Base-by-base conservation (phyloP, 257 asterid genomes). In the Ilex aquifolium region DNA sequence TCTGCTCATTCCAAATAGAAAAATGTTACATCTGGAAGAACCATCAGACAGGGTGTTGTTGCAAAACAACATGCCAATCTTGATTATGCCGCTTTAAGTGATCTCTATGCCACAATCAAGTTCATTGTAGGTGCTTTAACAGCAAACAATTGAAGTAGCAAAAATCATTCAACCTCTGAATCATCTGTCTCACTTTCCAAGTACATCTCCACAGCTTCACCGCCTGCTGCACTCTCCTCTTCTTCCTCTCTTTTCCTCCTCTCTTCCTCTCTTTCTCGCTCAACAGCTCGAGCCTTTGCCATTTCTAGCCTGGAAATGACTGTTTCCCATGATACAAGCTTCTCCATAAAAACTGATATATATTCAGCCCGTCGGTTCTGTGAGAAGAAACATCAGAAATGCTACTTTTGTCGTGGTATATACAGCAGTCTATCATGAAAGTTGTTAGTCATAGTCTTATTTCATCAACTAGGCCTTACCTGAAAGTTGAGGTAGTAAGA, bases 251-350 rank as follows among this genome's bases (percentile, higher is more conserved):
- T 60, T 51, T 67, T 69, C 69, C 42, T 69, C 52, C 54, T 48
- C 76, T 76, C 77, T 44, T 82, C 86, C 59, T 82, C 89, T 58
- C 53, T 62, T 67, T 89, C 97, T 65, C 88, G 79, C 77, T 75
- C 87, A 0, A 70, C 80, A 44, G 79, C 92, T 69, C 58, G 73
- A 49, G 84, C 83, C 69, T 78, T 82, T 11, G 99, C 97, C 59
- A 78, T 79, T 76, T 89, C 95, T n/a, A 89, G 95, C 83, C 97
- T 79, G 58, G 80, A 70, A 78, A 88, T 75, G 32, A 89, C 97
- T 0, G 90, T 88, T 32, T 92, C 88, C 99, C 99, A 92, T 61
- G 96, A 92, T 62, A 92, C 87, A 48, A 92, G 97, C 76, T 87
- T 87, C 87, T 87, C 95, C 95, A 89, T 68, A 57, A 92, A 87